Base-by-base conservation (phyloP, 306 rosid species). In the Citrullus colocynthis region DNA sequence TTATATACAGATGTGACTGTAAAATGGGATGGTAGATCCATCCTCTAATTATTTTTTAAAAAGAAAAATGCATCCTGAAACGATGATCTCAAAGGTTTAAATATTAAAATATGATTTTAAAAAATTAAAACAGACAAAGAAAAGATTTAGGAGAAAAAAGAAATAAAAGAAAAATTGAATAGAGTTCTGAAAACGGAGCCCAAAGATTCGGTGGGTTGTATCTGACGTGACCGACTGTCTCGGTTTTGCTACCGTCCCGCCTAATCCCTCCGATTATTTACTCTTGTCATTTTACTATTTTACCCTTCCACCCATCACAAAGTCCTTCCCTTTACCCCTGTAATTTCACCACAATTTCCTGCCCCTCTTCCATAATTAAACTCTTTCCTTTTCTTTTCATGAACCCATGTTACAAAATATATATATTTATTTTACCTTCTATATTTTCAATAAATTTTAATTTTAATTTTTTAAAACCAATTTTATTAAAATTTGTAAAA, bases 161-260 rank as follows among this genome's bases (percentile, higher is more conserved):
- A 5, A 9, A 66, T 24, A 24, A 20, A 42, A 67, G 4, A 2
- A 41, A n/a, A 67, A 37, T 17, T 17, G 4, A 70, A 42, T 1
- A 12, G 75, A 20, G 55, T 21, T 41, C 32, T 21, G 57, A 44
- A 45, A 70, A 21, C 37, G 75, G 83, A 63, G 80, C 66, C 51
- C 55, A 75, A 76, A 79, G 85, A 84, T 88, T 89, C 90, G 78
- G 89, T 79, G 85, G 86, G 91, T 78, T 74, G 55, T 87, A 82
- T 84, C 77, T 88, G 90, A 86, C 81, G 80, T 86, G 90, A 86
- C 82, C 72, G 86, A 79, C 81, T 60, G 32, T 67, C 83, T 82
- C 81, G 81, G 79, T 70, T 81, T 76, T 42, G 79, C 55, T 2
- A 17, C 49, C 17, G 11, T 36, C 69, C 78, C 36, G 56, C 78